phyloP scores from a whole-genome alignment of 2,329 filamentous ascomycete species.

The Neonectria magnoliae region DNA sequence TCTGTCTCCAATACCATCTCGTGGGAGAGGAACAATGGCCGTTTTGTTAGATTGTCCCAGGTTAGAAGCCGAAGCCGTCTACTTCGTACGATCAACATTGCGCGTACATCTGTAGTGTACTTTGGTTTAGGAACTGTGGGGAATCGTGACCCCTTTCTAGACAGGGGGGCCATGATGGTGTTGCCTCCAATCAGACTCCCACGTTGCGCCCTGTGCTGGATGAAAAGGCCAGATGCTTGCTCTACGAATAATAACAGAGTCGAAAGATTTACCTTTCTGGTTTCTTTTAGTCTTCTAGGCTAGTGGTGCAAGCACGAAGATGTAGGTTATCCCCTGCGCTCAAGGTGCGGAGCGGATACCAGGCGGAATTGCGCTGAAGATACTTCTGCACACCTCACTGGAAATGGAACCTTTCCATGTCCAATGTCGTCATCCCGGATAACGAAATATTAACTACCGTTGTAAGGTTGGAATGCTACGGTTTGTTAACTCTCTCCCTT shows the following conservation, averaged over 20 bases:
- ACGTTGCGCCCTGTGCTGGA: neutral
- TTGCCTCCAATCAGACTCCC: neutral
- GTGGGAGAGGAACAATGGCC: neutral
- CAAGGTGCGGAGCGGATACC: neutral
- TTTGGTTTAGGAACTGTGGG: neutral
- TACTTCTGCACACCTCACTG: neutral
- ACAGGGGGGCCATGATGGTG: neutral
- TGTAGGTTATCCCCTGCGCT: too few relatives aligned
- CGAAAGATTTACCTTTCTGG: too few relatives aligned
- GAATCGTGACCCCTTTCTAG: neutral
- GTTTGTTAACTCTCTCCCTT: neutral
- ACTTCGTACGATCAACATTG: too few relatives aligned
- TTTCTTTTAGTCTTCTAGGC: too few relatives aligned
- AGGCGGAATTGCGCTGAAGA: neutral
- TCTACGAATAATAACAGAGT: neutral
- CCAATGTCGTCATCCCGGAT: neutral
- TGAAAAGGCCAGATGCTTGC: neutral
- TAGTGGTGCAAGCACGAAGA: too few relatives aligned
- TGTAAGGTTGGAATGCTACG: neutral
- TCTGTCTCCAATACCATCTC: neutral
- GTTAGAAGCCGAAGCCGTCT: too few relatives aligned
- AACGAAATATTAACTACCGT: neutral
- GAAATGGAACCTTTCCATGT: neutral
- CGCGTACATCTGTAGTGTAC: too few relatives aligned
- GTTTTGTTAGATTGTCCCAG: neutral